Evolutionary conservation across 2,329 filamentous ascomycete species (phyloP).

Genomic region (Blastomyces emzantsi): DNA sequence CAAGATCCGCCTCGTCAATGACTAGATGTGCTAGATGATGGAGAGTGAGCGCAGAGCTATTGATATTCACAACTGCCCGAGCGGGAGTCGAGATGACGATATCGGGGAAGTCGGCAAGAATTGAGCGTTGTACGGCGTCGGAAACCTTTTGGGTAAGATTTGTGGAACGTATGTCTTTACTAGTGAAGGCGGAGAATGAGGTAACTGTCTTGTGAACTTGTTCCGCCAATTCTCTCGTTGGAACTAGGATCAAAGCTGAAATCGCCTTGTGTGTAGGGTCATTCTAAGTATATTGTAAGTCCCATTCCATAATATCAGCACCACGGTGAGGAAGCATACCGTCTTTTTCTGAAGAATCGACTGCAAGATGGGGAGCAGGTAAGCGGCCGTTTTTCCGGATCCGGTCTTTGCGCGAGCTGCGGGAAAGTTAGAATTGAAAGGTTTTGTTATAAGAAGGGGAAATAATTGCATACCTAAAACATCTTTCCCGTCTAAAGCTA

Average conservation of each 20-base stretch:
- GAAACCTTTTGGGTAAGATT: slow-evolving; percentile 89
- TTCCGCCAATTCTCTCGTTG: slow-evolving; percentile 86
- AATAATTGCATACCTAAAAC: slow-evolving; percentile 49
- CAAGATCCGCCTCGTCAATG: slow-evolving; percentile 88
- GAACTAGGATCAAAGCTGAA: slow-evolving; percentile 79
- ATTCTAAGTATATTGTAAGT: slow-evolving; percentile 59
- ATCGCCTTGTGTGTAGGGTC: slow-evolving; percentile 42
- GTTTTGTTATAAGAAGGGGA: not conserved
- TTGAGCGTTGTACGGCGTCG: slow-evolving; percentile 75
- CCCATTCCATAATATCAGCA: not conserved
- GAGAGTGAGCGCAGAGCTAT: slow-evolving; percentile 60
- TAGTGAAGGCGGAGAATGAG: slow-evolving; percentile 70
- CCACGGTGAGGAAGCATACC: slow-evolving; percentile 32
- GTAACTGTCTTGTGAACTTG: slow-evolving; percentile 77
- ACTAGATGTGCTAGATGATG: slow-evolving; percentile 67
- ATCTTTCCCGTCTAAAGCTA: slow-evolving; percentile 80
- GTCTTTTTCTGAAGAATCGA: slow-evolving; percentile 70
- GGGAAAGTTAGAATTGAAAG: not conserved
- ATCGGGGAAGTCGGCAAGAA: slow-evolving; percentile 78
- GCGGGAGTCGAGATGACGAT: slow-evolving; percentile 85
- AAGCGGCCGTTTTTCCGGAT: slow-evolving; percentile 95
- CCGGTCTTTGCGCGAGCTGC: slow-evolving; percentile 83
- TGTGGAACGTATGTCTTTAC: slow-evolving; percentile 69
- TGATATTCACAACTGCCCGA: slow-evolving; percentile 70
- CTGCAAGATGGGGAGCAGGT: slow-evolving; percentile 81